A percentile compares a stretch with the other conserved stretches of the same genome.
phyloP scores from a whole-genome alignment of 2,329 filamentous ascomycete genomes.

The Lachnellula subtilissima region DNA sequence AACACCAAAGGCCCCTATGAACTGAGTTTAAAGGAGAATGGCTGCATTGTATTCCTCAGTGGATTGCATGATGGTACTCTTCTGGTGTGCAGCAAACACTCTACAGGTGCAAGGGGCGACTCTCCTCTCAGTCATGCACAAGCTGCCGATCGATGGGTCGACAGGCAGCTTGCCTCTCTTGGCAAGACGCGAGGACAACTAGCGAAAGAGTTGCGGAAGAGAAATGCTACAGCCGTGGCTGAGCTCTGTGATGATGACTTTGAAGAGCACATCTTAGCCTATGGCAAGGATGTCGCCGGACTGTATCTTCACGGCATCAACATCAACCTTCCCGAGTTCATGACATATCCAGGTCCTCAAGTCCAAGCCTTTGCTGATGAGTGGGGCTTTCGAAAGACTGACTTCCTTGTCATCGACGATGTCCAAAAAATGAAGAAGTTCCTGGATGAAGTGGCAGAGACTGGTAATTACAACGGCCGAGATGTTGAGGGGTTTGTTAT shows the following conservation, averaged over 20 bases:
- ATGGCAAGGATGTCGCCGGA: conserved; percentile 75
- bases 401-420: conserved; percentile 71
- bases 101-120: conserved; percentile 71
- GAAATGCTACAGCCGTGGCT: conserved; percentile 91
- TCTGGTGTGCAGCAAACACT: conserved; percentile 98
- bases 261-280: conserved; percentile 93
- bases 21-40: conserved; percentile 95
- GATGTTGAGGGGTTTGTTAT: conserved; percentile 98
- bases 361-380: conserved; percentile 85
- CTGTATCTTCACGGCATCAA: conserved; percentile 96
- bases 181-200: conserved; percentile 77
- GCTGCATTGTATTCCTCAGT: conserved; percentile 98
- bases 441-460: conserved; percentile 78
- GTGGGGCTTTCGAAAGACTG: conserved; percentile 92
- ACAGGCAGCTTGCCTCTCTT: conserved; percentile 69
- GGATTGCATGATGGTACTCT: conserved; percentile 85
- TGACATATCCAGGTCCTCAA: conserved; percentile 75
- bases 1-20: conserved; percentile 87
- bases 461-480: conserved; percentile 81
- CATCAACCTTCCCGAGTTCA: conserved; percentile 87
- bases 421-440: conserved; percentile 71
- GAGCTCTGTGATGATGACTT: conserved; percentile 96
- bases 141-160: conserved; percentile 77
- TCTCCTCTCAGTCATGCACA: conserved; percentile 67
- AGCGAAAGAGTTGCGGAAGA: conserved; percentile 65